Base-by-base conservation (phyloP, 768 basidiomycete species). In the Lactarius hatsudake region DNA sequence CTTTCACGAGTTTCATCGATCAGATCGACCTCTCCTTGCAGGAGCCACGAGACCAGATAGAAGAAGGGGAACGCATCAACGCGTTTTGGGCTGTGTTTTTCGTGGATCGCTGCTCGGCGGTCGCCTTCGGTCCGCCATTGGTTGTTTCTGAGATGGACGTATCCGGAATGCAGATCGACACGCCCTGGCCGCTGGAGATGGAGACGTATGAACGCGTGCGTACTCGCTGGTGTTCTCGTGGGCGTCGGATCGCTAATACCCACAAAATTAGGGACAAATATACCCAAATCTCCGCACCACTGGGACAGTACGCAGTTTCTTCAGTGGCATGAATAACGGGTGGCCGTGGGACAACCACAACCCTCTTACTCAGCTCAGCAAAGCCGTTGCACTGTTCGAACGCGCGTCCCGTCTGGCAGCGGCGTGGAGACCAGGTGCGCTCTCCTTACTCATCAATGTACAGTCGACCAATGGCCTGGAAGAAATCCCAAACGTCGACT, bases 61-160 rank as follows among this genome's bases (percentile, higher is more conserved):
- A 87, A 67, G 86, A 88, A 72, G 87, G 84, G 23, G 87, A 89
- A 72, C 80, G 86, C 38, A 87, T 89, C 65, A 85, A 85, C 63
- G 85, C 81, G 0, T 89, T 89, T 73, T 89, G 88, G 88, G 77
- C 83, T 0, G 85, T 84, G 8, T 82, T 85, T 68, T 76, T 79
- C 58, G 78, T 88, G 62, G 87, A 88, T 75, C 84, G 86, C 62
- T 81, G 81, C 71, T 81, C 86, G 69, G 78, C 83, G 1, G 80
- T 87, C 18, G 80, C 82, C 7, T 78, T 86, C 45, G 85, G 86
- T 64, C 78, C 81, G 1, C 80, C 86, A 0, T 74, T 81, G 23
- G 81, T 79, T n/a, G 81, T 89, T 23, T 83, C 82, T 65, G 83
- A 86, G 59, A 79, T 84, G 64, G 86, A 86, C 68, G 79, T 82